Evolutionary conservation across 1,139 yeast species (phyloP), one percentile per base, ranked within the genome.

Genomic region (Geotrichum citri-aurantii): DNA sequence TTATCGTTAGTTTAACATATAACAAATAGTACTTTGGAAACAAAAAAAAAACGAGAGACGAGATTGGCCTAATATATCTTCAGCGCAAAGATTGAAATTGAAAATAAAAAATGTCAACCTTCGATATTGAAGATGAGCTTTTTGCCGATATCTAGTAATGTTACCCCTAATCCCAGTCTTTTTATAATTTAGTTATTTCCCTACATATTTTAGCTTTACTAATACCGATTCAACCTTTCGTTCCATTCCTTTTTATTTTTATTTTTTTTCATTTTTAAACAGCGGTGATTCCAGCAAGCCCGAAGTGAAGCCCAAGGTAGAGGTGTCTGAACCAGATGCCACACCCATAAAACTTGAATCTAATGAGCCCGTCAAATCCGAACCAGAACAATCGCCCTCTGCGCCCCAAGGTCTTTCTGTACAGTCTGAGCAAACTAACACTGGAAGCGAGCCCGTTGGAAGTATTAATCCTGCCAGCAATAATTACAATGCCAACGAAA

Each of bases 51-150:
- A 37, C 37, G 14, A 37, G 14, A 37, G n/a, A 37, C 44, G 17
- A 37, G 21, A 37, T 17, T n/a, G 44, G 44, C 44, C 19, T 37
- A 4, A 37, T 37, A 37, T 14, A 4, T 37, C 10, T n/a, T 37
- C 44, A 37, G 21, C 44, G 10, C 44, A n/a, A 33, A 33, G 40
- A 37, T 37, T 17, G 17, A 37, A n/a, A n/a, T 37, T 37, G 44
- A 37, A n/a, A 54, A 40, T 26, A 46, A 58, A 48, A 42, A 54
- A 83, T 83, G 88, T 81, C 89, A 61, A 74, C 79, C 61, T 75
- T 80, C 66, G 91, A 85, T 71, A 96, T 90, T 76, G 97, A 90
- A 75, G 96, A 89, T 74, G 91, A 88, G 59, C 72, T 76, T 73
- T 87, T 87, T 73, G 89, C 86, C 73, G 93, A 87, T 73, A 85